phyloP scores from a whole-genome alignment of 495 filamentous ascomycete species.

The Xylaria bambusicola region DNA sequence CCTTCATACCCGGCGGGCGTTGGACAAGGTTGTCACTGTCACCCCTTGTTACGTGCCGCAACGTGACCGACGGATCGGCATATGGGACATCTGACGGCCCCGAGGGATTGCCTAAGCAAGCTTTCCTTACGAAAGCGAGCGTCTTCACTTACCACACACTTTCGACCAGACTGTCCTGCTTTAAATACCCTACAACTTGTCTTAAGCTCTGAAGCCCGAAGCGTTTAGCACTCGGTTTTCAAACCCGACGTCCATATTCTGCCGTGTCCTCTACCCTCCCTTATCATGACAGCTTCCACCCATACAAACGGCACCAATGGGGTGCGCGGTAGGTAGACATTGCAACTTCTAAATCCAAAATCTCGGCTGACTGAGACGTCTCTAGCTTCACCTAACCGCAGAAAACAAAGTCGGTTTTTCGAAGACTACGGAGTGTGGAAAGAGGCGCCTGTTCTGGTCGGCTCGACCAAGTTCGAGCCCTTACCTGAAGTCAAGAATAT shows the following conservation, averaged over 20 bases:
- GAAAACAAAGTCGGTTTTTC: slow-evolving; percentile 38
- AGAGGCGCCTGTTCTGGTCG: slow-evolving; percentile 64
- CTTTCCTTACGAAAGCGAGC: slow-evolving; percentile 17
- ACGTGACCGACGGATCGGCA: slow-evolving; percentile 27
- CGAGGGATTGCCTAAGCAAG: slow-evolving; percentile 16
- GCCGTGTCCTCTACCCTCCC: not conserved
- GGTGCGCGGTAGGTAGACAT: slow-evolving; percentile 26
- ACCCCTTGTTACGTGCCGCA: slow-evolving; percentile 23
- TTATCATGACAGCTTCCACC: slow-evolving; percentile 27
- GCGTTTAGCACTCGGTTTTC: too few relatives aligned
- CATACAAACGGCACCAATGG: slow-evolving; percentile 31
- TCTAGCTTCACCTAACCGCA: slow-evolving; percentile 25
- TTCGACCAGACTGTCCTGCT: not conserved
- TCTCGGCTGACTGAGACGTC: slow-evolving; percentile 2
- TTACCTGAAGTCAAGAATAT: slow-evolving; percentile 66
- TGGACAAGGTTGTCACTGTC: slow-evolving; percentile 23
- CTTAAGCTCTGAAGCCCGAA: too few relatives aligned
- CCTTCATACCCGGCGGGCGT: slow-evolving; percentile 14
- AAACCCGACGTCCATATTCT: too few relatives aligned
- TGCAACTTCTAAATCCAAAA: not conserved
- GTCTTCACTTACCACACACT: slow-evolving; percentile 13
- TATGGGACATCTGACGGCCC: slow-evolving; percentile 27
- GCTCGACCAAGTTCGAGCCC: slow-evolving; percentile 64
- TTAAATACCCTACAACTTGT: too few relatives aligned
- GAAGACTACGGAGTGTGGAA: slow-evolving; percentile 61